Conservation (phyloP, 345 rosid genomes). For the Eucalyptus decipiens region DNA sequence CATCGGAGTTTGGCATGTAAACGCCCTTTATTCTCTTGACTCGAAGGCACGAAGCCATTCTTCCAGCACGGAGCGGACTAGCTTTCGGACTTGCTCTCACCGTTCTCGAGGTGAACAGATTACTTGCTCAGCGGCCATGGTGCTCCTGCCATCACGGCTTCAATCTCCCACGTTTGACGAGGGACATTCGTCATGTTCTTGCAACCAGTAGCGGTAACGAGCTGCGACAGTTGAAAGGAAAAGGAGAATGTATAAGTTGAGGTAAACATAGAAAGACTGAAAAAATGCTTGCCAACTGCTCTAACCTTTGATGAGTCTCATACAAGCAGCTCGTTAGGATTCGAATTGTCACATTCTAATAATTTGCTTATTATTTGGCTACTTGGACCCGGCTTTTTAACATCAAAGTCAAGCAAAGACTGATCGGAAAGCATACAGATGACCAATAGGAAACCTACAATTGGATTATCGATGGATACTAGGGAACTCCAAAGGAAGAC, state of each 20-base stretch:
- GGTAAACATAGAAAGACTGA: neutral
- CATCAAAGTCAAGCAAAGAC: neutral
- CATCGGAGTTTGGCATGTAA: neutral
- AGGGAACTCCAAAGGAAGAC: neutral
- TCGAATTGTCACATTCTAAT: neutral
- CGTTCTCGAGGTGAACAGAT: neutral
- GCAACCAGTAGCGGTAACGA: conserved; percentile 55
- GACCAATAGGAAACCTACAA: neutral
- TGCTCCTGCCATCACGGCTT: conserved; percentile 87
- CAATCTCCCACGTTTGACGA: conserved; percentile 53
- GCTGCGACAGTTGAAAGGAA: conserved; percentile 8
- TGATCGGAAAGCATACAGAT: neutral
- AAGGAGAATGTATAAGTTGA: neutral
- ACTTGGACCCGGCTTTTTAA: neutral
- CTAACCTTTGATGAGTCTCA: neutral
- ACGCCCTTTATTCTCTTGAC: neutral
- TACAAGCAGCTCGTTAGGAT: neutral
- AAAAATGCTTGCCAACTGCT: neutral
- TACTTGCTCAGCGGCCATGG: conserved; percentile 39
- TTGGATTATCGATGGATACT: neutral
- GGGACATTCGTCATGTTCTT: conserved; percentile 80
- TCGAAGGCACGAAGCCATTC: neutral
- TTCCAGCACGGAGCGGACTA: neutral
- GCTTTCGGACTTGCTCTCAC: neutral
- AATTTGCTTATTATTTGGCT: neutral